phyloP scores from a whole-genome alignment of 2,329 filamentous ascomycete species.

The Colletotrichum lentis region DNA sequence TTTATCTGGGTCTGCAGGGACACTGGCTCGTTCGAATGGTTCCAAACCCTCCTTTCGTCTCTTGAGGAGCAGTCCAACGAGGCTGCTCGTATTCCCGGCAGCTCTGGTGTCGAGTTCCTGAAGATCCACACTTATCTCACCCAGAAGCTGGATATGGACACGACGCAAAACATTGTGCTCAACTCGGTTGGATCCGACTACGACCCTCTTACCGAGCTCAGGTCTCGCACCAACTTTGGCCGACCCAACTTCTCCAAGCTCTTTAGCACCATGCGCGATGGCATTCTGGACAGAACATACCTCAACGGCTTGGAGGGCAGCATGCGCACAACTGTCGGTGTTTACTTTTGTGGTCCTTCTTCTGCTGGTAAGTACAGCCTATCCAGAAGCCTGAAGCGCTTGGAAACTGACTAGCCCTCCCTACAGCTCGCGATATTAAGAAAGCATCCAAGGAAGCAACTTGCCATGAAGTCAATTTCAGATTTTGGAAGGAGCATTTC shows the following conservation, averaged over 20 bases:
- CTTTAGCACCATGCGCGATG: conserved; percentile 85
- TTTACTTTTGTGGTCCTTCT: conserved; percentile 97
- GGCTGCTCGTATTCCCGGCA: conserved; percentile 71
- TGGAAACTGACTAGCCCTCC: conserved; percentile 47
- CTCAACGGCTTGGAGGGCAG: conserved; percentile 81
- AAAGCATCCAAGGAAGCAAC: conserved; percentile 78
- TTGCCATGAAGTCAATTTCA: conserved; percentile 84
- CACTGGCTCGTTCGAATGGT: conserved; percentile 97
- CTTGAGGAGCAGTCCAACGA: conserved; percentile 85
- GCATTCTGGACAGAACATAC: conserved; percentile 85
- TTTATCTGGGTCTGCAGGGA: conserved; percentile 99
- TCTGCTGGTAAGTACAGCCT: conserved; percentile 61
- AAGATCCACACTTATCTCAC: conserved; percentile 98
- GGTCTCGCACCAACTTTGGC: conserved; percentile 90
- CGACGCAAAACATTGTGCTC: conserved; percentile 93
- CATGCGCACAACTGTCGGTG: conserved; percentile 85
- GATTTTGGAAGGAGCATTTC: conserved; percentile 99
- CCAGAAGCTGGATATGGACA: conserved; percentile 89
- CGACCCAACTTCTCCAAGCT: conserved; percentile 86
- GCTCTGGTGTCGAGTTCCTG: conserved; percentile 81
- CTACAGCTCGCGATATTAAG: conserved; percentile 81
- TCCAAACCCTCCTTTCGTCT: conserved; percentile 90
- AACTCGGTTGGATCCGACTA: conserved; percentile 89
- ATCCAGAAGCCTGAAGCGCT: background rate
- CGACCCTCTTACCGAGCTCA: conserved; percentile 92